Conservation (phyloP, 352 stramenopile genomes). For the Globisporangium perplexum region DNA sequence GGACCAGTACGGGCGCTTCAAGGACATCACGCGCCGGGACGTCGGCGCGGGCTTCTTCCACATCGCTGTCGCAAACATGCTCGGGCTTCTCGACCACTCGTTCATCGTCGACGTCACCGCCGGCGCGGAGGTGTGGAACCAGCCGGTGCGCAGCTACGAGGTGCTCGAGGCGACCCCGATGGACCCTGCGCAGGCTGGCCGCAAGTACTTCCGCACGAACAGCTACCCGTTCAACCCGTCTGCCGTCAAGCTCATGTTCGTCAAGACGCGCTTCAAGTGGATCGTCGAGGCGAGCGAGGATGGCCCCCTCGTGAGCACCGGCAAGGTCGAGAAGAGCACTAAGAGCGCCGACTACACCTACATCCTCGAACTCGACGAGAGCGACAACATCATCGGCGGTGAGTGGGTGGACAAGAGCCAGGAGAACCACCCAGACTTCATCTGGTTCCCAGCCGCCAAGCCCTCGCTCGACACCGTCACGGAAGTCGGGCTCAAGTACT, state of each 20-base stretch:
- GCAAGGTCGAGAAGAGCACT: conserved; percentile 5
- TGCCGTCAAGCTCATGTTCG: conserved; percentile 9
- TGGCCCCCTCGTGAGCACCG: conserved; percentile 7
- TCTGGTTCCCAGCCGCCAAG: conserved; percentile 10
- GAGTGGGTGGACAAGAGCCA: conserved; percentile 9
- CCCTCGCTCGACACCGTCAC: conserved; percentile 18
- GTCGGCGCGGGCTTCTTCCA: conserved; percentile 51
- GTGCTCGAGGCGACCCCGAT: conserved; percentile 3
- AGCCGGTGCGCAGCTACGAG: conserved; percentile 15
- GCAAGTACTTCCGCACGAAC: conserved; percentile 4
- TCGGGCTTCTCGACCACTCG: conserved; percentile 35
- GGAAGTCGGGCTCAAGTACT: conserved; percentile 34
- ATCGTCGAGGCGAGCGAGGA: conserved; percentile 9
- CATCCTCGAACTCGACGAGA: conserved; percentile 7
- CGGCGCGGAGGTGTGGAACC: conserved; percentile 14
- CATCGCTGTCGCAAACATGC: conserved; percentile 44
- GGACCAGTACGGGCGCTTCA: conserved; percentile 45
- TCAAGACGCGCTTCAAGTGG: conserved; percentile 4
- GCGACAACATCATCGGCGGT: conserved; percentile 10
- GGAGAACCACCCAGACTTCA: conserved; percentile 13
- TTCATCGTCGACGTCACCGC: conserved; percentile 48
- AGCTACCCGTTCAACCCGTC: conserved; percentile 17
- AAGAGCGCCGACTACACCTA: conserved; percentile 10
- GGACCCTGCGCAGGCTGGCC: background rate
- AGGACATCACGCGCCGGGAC: conserved; percentile 30